Percentiles rank a stretch among this genome's conserved stretches.
These are phyloP conservation scores for Exophiala spinifera DNA, from an alignment of 2,329 filamentous ascomycete species.

Conservation along the genomic window DNA sequence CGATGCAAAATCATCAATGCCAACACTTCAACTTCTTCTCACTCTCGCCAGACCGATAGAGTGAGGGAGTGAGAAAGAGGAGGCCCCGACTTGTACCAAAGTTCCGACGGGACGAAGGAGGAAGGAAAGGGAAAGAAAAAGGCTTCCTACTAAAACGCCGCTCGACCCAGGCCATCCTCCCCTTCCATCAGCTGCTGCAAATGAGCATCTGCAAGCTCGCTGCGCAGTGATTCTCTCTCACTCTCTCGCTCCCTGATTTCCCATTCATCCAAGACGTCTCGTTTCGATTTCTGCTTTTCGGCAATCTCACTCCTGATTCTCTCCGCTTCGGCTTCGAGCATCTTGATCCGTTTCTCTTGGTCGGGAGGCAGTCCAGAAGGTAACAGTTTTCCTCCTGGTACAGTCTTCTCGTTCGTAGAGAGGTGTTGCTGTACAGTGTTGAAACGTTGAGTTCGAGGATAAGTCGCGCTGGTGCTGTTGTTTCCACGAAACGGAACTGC, in stretches of 20 bases:
- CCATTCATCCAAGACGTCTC: conserved; percentile 46
- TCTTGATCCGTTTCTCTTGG: conserved; percentile 44
- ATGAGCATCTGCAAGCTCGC: conserved; percentile 48
- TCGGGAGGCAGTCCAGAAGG: conserved; percentile 38
- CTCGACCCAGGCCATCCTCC: conserved; percentile 40
- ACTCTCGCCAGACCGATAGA: too few relatives aligned
- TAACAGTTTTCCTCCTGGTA: conserved; percentile 43
- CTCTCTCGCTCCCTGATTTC: conserved; percentile 47
- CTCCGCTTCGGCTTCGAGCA: conserved; percentile 45
- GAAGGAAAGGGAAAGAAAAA: background rate
- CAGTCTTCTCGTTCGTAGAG: conserved; percentile 33
- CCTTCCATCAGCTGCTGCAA: conserved; percentile 46
- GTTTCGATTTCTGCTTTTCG: conserved; percentile 44
- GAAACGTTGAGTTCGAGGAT: conserved; percentile 40
- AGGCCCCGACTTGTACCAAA: too few relatives aligned
- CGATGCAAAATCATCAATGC: too few relatives aligned
- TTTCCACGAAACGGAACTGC: conserved; percentile 37
- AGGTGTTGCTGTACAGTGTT: conserved; percentile 37
- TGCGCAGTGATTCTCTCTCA: conserved; percentile 45
- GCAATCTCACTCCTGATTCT: conserved; percentile 44
- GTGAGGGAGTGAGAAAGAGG: too few relatives aligned
- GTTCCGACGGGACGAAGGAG: too few relatives aligned
- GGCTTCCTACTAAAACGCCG: conserved; percentile 37
- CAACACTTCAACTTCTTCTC: too few relatives aligned
- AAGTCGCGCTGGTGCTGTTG: conserved; percentile 36